Conservation (phyloP, 495 filamentous ascomycete genomes). For the Parachaetomium inaequale region DNA sequence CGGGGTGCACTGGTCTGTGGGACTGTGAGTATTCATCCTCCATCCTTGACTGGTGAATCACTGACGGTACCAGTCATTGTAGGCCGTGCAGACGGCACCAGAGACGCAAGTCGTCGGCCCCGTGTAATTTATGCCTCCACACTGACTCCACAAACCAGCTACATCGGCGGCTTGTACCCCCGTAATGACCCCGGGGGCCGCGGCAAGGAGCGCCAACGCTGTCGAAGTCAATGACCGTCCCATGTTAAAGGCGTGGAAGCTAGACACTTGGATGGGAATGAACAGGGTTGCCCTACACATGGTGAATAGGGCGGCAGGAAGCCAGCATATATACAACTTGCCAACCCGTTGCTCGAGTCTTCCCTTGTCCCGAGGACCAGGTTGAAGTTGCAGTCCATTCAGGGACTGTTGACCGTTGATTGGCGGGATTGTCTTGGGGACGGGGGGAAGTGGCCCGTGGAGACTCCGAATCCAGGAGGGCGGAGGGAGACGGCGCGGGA, state of each 20-base stretch:
- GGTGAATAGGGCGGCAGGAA: not conserved
- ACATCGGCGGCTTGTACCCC: constrained; percentile 3
- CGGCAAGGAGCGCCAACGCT: constrained; percentile 16
- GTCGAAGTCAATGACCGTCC: constrained; percentile 6
- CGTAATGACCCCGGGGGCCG: constrained; percentile 9
- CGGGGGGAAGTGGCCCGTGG: constrained; percentile 15
- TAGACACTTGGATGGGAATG: not conserved
- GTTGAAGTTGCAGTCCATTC: constrained; percentile 8
- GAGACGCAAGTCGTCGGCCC: constrained; percentile 19
- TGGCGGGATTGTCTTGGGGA: constrained; percentile 22
- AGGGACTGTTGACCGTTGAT: constrained; percentile 22
- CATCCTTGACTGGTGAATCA: not conserved
- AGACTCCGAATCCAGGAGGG: constrained; percentile 29
- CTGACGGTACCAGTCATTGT: constrained; percentile 26
- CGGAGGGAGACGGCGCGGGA: constrained; percentile 34
- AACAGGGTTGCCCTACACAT: not conserved
- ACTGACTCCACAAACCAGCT: constrained; percentile 18
- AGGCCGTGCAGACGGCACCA: constrained; percentile 19
- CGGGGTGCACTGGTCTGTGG: constrained; percentile 23
- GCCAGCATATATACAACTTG: not conserved
- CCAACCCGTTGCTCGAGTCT: not conserved
- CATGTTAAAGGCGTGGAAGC: not conserved
- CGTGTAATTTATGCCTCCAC: constrained; percentile 21
- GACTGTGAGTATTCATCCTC: not conserved
- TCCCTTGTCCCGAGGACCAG: constrained; percentile 12